Evolutionary conservation across 768 basidiomycete genomes (phyloP), one percentile per base, ranked within the genome.

Genomic region (Xerocomus brunneocitrinus): DNA sequence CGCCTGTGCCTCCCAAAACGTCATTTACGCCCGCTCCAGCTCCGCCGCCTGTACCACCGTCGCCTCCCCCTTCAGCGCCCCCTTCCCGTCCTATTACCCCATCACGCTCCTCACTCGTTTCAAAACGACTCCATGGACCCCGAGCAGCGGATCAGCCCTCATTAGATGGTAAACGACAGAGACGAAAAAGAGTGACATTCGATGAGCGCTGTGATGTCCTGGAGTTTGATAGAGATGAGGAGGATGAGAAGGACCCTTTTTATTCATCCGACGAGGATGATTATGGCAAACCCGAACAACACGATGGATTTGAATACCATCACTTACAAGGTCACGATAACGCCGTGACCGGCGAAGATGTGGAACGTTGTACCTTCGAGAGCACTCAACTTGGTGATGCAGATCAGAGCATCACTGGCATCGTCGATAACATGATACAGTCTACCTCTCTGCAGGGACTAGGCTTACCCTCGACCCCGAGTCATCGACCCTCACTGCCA

Each of bases 171-270:
- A 76, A 63, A 61, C 76, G 81, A 22, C 79, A 81, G 60, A 76
- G 81, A 28, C 69, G 87, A 56, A 92, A 91, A 67, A 91, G 82
- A 0, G 91, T 94, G 27, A 87, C 82, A 1, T 94, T 88, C 53
- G 79, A 85, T 65, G 85, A 89, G 57, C 78, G 82, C 10, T 89
- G 87, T 58, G 90, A 93, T 56, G 89, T 94, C 10, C 68, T 91
- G 30, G 89, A 91, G 63, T 91, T 89, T 64, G 85, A 89, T 52
- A 72, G 77, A 19, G 87, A 83, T 12, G 79, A 87, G 44, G 86
- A 81, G 47, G 75, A 76, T 22, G 76, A 75, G 5, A 74, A 74
- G 48, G 73, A 79, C 52, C 72, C 77, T 3, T 80, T 80, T 46
- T 65, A 73, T 62, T 76, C 71, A 27, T 64, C 67, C 13, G 69